Conservation (phyloP, 495 filamentous ascomycete genomes). For the Achaetomiella virescens region DNA sequence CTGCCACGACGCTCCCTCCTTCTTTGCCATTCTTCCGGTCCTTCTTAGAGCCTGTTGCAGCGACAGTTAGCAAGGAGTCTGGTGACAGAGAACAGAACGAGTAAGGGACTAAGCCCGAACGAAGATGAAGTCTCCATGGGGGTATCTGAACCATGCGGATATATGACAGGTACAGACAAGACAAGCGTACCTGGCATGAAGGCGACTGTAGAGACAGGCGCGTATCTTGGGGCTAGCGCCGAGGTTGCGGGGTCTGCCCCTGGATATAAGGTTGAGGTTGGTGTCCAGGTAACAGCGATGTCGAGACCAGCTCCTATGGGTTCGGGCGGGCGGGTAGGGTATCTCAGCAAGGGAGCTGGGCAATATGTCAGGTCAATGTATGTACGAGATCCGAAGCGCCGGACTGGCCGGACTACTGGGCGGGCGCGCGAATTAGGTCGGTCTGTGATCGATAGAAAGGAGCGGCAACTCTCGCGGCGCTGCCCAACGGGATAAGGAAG, state of each 20-base stretch:
- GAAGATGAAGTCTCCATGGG: neutral
- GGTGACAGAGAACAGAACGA: neutral
- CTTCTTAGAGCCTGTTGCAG: slow-evolving; percentile 39
- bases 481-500: neutral
- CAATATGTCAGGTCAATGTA: neutral
- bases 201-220: slow-evolving; percentile 19
- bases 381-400: neutral
- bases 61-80: slow-evolving; percentile 13
- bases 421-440: neutral
- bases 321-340: neutral
- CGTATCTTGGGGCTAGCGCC: slow-evolving; percentile 37
- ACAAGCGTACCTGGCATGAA: slow-evolving; percentile 44
- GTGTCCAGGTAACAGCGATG: neutral
- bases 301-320: neutral
- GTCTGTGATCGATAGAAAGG: neutral
- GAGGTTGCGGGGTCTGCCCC: slow-evolving; percentile 9
- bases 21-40: slow-evolving; percentile 50
- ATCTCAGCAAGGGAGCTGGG: neutral
- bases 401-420: neutral
- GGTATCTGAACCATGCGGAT: neutral
- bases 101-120: neutral
- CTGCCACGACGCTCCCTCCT: slow-evolving; percentile 43
- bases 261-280: neutral
- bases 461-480: slow-evolving; percentile 1
- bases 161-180: neutral